phyloP scores from a whole-genome alignment of 2,329 filamentous ascomycete genomes.

The Diaporthe nobilis region DNA sequence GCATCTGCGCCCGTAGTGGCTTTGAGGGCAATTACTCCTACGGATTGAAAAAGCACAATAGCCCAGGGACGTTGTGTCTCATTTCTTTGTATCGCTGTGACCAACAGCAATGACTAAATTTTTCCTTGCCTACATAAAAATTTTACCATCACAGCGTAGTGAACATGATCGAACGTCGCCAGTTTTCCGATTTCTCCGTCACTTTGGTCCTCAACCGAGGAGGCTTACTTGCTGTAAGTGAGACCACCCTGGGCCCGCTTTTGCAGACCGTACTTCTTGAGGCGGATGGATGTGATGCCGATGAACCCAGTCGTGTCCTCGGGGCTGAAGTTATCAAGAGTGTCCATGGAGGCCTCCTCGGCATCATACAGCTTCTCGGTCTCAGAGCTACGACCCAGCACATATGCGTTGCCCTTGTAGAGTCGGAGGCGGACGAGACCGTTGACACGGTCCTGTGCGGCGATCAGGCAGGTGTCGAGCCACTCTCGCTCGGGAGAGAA shows the following conservation, averaged over 20 bases:
- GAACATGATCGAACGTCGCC: not conserved
- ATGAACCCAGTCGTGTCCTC: conserved; percentile 56
- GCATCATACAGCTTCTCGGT: conserved; percentile 66
- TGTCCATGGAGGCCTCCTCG: conserved; percentile 62
- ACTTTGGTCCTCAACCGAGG: not conserved
- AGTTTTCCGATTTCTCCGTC: not conserved
- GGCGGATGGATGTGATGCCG: conserved; percentile 68
- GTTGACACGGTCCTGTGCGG: conserved; percentile 68
- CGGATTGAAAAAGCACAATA: not conserved
- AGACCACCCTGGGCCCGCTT: conserved; percentile 44
- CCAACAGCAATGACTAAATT: not conserved
- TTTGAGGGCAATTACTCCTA: not conserved
- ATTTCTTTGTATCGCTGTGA: not conserved
- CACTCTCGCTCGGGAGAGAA: conserved; percentile 70
- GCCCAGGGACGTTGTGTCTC: not conserved
- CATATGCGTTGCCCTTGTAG: conserved; percentile 60
- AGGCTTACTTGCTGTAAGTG: conserved; percentile 35
- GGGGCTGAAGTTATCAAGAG: conserved; percentile 44
- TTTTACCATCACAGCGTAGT: not conserved
- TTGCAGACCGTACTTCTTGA: conserved; percentile 56
- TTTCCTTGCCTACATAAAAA: conserved; percentile 17
- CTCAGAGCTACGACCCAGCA: conserved; percentile 60
- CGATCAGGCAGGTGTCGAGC: conserved; percentile 73
- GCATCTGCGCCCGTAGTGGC: not conserved
- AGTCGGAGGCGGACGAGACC: conserved; percentile 51